These are phyloP conservation scores for Saccharum officinarum DNA, from an alignment of 176 grass and related monocot genomes.

Conservation along the genomic window DNA sequence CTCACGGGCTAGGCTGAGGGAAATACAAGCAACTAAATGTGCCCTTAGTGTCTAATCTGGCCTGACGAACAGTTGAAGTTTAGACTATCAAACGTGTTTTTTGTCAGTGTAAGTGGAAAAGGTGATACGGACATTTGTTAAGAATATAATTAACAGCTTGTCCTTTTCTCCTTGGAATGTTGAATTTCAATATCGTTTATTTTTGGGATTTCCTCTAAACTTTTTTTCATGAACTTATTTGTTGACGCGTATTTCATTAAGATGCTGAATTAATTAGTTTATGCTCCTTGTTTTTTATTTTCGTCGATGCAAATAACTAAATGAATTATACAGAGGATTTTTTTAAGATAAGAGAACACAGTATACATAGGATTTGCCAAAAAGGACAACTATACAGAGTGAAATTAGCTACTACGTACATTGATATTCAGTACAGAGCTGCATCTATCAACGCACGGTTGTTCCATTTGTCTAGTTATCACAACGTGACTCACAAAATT, in stretches of 20 bases:
- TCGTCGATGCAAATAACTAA: not conserved
- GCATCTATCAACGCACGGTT: not conserved
- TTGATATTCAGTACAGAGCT: not conserved
- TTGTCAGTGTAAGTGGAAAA: not conserved
- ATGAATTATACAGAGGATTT: not conserved
- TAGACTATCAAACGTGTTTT: not conserved
- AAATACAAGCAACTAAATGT: too few relatives aligned
- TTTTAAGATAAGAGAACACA: too few relatives aligned
- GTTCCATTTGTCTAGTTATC: slow-evolving; percentile 4
- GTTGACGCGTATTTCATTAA: too few relatives aligned
- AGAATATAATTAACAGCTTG: not conserved
- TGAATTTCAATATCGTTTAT: not conserved
- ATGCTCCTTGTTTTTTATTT: not conserved
- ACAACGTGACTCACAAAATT: slow-evolving; percentile 26
- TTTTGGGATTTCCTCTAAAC: not conserved
- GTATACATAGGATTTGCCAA: not conserved
- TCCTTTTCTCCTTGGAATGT: not conserved
- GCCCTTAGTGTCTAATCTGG: not conserved
- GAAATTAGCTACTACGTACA: too few relatives aligned
- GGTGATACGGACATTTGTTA: not conserved
- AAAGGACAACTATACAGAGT: too few relatives aligned
- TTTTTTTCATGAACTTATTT: too few relatives aligned
- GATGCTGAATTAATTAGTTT: not conserved
- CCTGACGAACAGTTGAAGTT: not conserved
- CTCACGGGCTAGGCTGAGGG: too few relatives aligned